These are phyloP conservation scores for Cyclotella atomus DNA, from an alignment of 108 stramenopile genomes.

Conservation along the genomic window DNA sequence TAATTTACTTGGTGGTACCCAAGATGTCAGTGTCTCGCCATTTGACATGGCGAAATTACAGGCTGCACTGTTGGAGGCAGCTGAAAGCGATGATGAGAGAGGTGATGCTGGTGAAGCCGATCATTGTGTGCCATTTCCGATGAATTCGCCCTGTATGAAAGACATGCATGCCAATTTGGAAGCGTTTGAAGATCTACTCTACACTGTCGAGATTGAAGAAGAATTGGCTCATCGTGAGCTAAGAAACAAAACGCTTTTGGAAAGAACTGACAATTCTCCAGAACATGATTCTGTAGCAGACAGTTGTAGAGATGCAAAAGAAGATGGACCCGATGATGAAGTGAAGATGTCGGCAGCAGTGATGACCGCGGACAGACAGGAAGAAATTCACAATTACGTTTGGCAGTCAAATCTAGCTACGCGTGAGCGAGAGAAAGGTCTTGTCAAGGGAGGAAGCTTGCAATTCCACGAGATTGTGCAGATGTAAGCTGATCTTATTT, in stretches of 20 bases:
- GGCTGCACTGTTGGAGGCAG: neutral
- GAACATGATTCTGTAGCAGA: neutral
- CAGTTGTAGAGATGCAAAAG: neutral
- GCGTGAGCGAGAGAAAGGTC: neutral
- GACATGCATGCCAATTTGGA: neutral
- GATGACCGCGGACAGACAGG: neutral
- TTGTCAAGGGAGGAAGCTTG: neutral
- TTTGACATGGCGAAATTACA: slow-evolving; percentile 1
- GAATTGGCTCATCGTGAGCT: slow-evolving; percentile 13
- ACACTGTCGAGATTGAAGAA: slow-evolving; percentile 16
- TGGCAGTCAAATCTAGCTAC: neutral
- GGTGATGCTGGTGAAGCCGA: neutral
- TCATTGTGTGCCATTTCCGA: no score
- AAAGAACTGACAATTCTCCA: neutral
- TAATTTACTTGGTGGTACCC: neutral
- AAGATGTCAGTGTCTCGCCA: neutral
- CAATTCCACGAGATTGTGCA: slow-evolving; percentile 15
- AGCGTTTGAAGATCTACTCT: slow-evolving; percentile 9
- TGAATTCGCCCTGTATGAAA: neutral
- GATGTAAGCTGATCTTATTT: neutral
- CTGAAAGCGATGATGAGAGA: neutral
- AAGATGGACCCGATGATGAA: neutral
- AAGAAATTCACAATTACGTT: slow-evolving; percentile 4
- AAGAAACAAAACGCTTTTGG: neutral
- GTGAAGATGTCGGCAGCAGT: neutral